phyloP scores from a whole-genome alignment of 306 rosid species.

The Acacia confusa region DNA sequence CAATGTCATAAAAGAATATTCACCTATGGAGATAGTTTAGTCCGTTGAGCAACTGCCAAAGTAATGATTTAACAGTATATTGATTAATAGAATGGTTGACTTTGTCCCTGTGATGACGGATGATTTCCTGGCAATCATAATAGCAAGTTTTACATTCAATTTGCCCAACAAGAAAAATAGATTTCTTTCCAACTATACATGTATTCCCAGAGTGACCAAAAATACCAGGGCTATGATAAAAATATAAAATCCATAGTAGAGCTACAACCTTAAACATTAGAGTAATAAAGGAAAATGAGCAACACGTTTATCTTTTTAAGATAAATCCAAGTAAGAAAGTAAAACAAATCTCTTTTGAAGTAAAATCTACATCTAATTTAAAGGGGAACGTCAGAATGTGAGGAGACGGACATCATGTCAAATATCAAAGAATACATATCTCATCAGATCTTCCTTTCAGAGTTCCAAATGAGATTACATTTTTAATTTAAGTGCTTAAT shows the following conservation, averaged over 20 bases:
- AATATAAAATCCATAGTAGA: constrained; percentile 16
- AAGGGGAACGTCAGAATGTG: background rate
- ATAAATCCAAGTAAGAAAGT: too few relatives aligned
- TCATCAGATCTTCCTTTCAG: background rate
- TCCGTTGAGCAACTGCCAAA: constrained; percentile 97
- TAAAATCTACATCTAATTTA: background rate
- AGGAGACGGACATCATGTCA: background rate
- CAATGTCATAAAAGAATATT: constrained; percentile 21
- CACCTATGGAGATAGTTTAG: constrained; percentile 92
- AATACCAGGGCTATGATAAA: background rate
- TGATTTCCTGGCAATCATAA: constrained; percentile 76
- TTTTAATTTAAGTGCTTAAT: constrained; percentile 3
- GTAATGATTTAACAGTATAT: constrained; percentile 85
- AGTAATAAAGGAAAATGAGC: background rate
- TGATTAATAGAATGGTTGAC: constrained; percentile 72
- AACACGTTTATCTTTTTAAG: background rate
- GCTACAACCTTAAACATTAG: background rate
- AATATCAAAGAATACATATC: constrained; percentile 11
- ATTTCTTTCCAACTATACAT: constrained; percentile 11
- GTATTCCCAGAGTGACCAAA: constrained; percentile 19
- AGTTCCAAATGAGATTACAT: constrained; percentile 1
- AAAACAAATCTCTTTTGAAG: background rate
- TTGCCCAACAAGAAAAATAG: constrained; percentile 10
- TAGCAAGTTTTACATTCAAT: constrained; percentile 21
- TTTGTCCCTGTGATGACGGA: constrained; percentile 92